Percentiles rank a stretch among this genome's conserved stretches.
phyloP scores from a whole-genome alignment of 1,284 basidiomycete species.

The Trichosporon faecale region DNA sequence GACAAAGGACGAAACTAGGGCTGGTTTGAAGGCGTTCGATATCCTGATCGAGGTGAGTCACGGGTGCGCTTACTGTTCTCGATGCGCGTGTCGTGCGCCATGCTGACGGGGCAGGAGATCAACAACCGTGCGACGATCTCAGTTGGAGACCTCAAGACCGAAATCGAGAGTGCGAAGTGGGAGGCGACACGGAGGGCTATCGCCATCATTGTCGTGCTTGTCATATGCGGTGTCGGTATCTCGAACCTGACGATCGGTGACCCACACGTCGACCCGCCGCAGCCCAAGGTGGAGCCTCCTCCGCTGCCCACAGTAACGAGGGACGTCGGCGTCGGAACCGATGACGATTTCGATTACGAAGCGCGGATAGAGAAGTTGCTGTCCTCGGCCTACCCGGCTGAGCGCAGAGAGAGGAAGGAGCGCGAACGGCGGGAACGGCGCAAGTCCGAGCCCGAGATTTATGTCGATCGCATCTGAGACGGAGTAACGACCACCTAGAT shows the following conservation, averaged over 20 bases:
- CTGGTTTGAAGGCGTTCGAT: conserved; percentile 80
- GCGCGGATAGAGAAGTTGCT: conserved; percentile 29
- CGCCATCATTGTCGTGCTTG: conserved; percentile 44
- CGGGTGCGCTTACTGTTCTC: neutral
- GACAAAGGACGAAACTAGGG: conserved; percentile 87
- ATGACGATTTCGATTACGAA: conserved; percentile 40
- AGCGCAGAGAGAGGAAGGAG: conserved; percentile 15
- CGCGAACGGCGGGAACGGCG: conserved; percentile 12
- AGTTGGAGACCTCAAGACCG: conserved; percentile 80
- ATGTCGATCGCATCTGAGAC: conserved; percentile 19
- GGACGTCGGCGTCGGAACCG: conserved; percentile 41
- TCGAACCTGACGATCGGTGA: conserved; percentile 19
- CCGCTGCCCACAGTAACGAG: conserved; percentile 27
- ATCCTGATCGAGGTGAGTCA: conserved; percentile 77
- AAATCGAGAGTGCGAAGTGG: conserved; percentile 86
- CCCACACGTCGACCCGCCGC: conserved; percentile 13
- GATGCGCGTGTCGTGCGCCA: neutral
- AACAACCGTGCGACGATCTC: conserved; percentile 79
- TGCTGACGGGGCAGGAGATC: conserved; percentile 61
- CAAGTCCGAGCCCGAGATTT: conserved; percentile 13
- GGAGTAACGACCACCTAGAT: neutral
- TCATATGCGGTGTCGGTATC: conserved; percentile 23
- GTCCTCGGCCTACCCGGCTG: conserved; percentile 7
- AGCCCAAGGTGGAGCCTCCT: conserved; percentile 9
- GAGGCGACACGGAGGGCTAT: conserved; percentile 83